Evolutionary conservation across 2,329 filamentous ascomycete species (phyloP).

Genomic region (Trichoderma hamatum): DNA sequence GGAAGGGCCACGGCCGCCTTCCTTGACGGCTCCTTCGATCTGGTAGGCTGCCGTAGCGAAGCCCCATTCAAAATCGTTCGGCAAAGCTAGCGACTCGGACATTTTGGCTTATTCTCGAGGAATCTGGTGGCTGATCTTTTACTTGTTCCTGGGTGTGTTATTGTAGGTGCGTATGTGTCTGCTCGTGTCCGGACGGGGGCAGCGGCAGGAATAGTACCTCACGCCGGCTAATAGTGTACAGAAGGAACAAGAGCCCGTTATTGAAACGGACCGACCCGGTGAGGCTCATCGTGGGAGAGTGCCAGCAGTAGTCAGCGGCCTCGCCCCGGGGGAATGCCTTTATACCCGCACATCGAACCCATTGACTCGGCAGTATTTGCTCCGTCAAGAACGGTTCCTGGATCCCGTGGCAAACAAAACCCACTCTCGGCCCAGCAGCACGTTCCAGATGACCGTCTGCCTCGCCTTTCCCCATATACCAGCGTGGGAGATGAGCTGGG

Average conservation of each 20-base stretch:
- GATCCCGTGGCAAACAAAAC: not conserved
- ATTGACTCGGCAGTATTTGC: not conserved
- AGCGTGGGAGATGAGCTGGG: slow-evolving; percentile 11
- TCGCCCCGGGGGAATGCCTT: not conserved
- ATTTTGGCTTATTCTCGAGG: slow-evolving; percentile 18
- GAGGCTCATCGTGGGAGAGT: slow-evolving; percentile 13
- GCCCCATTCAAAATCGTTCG: slow-evolving; percentile 45
- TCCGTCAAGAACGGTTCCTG: slow-evolving; percentile 7
- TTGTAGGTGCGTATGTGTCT: slow-evolving; percentile 11
- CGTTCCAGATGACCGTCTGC: not conserved
- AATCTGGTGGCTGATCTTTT: slow-evolving; percentile 9
- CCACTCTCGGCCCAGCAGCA: not conserved
- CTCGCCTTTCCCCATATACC: slow-evolving; percentile 3
- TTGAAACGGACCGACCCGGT: slow-evolving; percentile 23
- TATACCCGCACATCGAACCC: slow-evolving; percentile 17
- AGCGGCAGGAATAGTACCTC: slow-evolving; percentile 17
- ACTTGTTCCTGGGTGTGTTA: slow-evolving; percentile 2
- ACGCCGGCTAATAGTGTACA: slow-evolving; percentile 23
- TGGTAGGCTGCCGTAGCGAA: slow-evolving; percentile 50
- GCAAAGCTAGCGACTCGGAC: slow-evolving; percentile 33
- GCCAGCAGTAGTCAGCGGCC: not conserved
- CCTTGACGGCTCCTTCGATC: slow-evolving; percentile 48
- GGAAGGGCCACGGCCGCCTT: slow-evolving; percentile 47
- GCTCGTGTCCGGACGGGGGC: not conserved
- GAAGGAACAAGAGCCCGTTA: slow-evolving; percentile 9